Evolutionary conservation across 352 stramenopile species (phyloP).

Genomic region (Pythium inflatum): DNA sequence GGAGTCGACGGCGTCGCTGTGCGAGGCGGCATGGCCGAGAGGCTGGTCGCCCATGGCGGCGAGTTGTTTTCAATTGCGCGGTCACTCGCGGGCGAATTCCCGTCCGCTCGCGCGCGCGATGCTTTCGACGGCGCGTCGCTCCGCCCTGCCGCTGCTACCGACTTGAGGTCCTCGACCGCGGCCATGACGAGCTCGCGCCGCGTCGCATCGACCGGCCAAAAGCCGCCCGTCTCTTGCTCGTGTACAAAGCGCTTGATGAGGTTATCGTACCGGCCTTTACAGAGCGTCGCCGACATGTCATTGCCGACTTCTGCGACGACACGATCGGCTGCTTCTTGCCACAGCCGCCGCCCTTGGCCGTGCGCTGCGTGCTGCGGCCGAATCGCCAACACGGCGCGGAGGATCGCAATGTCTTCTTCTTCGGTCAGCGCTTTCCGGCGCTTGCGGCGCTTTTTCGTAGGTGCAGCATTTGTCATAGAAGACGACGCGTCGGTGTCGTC

Average conservation of each 20-base stretch:
- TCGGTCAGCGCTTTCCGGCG: constrained; percentile 25
- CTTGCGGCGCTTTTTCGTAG: constrained; percentile 16
- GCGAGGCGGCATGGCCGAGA: no score
- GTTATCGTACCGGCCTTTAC: constrained; percentile 28
- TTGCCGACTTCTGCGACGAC: constrained; percentile 3
- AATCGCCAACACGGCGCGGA: constrained; percentile 20
- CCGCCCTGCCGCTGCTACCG: no score
- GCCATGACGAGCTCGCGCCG: constrained; percentile 13
- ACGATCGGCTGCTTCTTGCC: constrained; percentile 23
- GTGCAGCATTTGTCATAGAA: not conserved
- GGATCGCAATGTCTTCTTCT: constrained; percentile 30
- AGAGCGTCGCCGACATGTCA: constrained; percentile 22
- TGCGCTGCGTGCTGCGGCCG: constrained; percentile 19
- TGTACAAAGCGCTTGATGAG: constrained; percentile 25
- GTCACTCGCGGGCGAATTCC: not conserved
- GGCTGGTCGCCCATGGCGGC: no score
- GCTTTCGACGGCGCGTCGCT: no score
- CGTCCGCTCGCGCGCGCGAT: no score
- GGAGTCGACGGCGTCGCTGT: no score
- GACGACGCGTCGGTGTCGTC: constrained; percentile 19
- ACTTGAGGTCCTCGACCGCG: constrained; percentile 10
- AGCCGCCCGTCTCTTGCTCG: constrained; percentile 10
- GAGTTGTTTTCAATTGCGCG: not conserved
- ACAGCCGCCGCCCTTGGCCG: constrained; percentile 19
- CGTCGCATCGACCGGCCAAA: constrained; percentile 10